These are phyloP conservation scores for Aspergillus kassunensis DNA, from an alignment of 495 filamentous ascomycete genomes.

Conservation along the genomic window DNA sequence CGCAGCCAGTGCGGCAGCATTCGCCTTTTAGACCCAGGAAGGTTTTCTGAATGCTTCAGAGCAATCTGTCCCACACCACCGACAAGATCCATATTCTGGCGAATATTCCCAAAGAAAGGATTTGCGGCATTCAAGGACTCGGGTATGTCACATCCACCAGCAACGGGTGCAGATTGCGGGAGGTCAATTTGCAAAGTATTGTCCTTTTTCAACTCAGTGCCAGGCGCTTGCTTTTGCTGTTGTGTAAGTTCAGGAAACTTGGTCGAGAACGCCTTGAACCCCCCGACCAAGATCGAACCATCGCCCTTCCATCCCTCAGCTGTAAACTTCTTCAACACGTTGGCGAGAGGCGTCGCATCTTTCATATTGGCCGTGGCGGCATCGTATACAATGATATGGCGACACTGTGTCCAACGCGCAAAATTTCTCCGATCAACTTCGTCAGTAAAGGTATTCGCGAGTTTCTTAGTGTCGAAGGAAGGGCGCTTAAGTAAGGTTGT, in stretches of 20 bases:
- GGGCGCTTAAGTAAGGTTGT: slow-evolving; percentile 89
- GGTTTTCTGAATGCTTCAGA: slow-evolving; percentile 60
- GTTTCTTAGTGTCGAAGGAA: slow-evolving; percentile 86
- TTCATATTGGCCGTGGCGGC: slow-evolving; percentile 66
- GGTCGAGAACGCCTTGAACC: slow-evolving; percentile 47
- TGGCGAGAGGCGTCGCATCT: slow-evolving; percentile 71
- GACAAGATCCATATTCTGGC: slow-evolving; percentile 94
- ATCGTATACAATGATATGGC: slow-evolving; percentile 85
- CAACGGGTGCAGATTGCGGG: slow-evolving; percentile 65
- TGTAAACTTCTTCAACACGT: slow-evolving; percentile 89
- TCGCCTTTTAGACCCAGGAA: slow-evolving; percentile 41
- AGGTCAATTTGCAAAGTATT: slow-evolving; percentile 46
- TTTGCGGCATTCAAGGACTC: slow-evolving; percentile 62
- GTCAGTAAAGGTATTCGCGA: slow-evolving; percentile 81
- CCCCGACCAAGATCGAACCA: slow-evolving; percentile 64
- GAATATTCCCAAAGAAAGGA: slow-evolving; percentile 93
- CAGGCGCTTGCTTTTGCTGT: slow-evolving; percentile 21
- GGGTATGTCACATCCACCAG: slow-evolving; percentile 84
- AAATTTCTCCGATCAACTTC: slow-evolving; percentile 71
- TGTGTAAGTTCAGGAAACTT: slow-evolving; percentile 45
- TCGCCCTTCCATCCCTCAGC: slow-evolving; percentile 77
- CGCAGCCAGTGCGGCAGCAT: slow-evolving; percentile 73
- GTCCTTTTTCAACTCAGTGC: slow-evolving; percentile 35
- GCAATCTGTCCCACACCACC: slow-evolving; percentile 90
- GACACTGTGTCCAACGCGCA: slow-evolving; percentile 66